Conservation (phyloP, 2,329 filamentous ascomycete genomes). For the Tetracladium maxilliforme region DNA sequence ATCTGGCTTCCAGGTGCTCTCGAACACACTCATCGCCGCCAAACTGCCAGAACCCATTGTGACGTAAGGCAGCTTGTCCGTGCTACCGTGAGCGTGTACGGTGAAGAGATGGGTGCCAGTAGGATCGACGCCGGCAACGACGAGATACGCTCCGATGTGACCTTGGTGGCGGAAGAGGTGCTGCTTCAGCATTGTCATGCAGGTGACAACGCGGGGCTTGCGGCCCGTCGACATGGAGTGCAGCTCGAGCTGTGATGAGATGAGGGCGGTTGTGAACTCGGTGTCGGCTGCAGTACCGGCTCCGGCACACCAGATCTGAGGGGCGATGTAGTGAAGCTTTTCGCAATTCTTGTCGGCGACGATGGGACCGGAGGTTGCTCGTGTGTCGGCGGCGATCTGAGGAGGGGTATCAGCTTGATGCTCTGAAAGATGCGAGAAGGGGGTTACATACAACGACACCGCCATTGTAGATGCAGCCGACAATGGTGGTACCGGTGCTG, state of each 20-base stretch:
- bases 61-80: constrained; percentile 97
- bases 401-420: constrained; percentile 6
- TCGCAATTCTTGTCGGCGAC: constrained; percentile 99
- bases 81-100: constrained; percentile 94
- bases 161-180: constrained; percentile 98
- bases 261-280: constrained; percentile 96
- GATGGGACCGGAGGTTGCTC: constrained; percentile 93
- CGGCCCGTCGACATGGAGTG: constrained; percentile 93
- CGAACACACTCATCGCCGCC: constrained; percentile 95
- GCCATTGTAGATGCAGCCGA: constrained; percentile 90
- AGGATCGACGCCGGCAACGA: constrained; percentile 91
- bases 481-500: constrained; percentile 96
- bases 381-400: constrained; percentile 92
- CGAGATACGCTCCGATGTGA: constrained; percentile 93
- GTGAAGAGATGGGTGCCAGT: constrained; percentile 94
- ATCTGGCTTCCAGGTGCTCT: constrained; percentile 80
- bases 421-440: constrained; percentile 1
- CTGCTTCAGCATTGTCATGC: constrained; percentile 99
- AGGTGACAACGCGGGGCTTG: constrained; percentile 92
- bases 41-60: constrained; percentile 96
- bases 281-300: constrained; percentile 96
- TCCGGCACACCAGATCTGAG: constrained; percentile 98
- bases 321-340: constrained; percentile 97
- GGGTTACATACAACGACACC: constrained; percentile 67
- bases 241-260: constrained; percentile 96